phyloP scores from a whole-genome alignment of 2,329 filamentous ascomycete species.

The Conoideocrella luteorostrata region DNA sequence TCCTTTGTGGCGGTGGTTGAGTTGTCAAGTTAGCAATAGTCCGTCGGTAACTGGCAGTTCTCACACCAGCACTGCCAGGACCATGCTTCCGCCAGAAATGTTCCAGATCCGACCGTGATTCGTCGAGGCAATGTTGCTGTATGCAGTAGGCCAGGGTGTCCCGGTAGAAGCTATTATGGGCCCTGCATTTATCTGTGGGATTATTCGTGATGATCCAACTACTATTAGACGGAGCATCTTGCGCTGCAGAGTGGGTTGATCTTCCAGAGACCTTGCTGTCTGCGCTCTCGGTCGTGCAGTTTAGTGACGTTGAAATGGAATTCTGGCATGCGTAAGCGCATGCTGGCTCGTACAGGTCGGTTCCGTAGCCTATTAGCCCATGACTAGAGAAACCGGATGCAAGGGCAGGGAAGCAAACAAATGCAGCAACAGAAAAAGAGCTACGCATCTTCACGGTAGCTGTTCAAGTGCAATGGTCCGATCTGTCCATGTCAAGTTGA shows the following conservation, averaged over 20 bases:
- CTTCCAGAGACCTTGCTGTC: too few species aligned
- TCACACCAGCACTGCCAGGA: background rate
- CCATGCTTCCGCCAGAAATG: background rate
- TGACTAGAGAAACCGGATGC: background rate
- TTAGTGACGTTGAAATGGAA: slow-evolving; percentile 15
- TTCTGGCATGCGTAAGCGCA: slow-evolving; percentile 24
- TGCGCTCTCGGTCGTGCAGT: slow-evolving; percentile 13
- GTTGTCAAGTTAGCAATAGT: background rate
- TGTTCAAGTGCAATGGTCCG: background rate
- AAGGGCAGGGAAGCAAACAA: too few species aligned
- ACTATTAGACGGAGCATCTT: background rate
- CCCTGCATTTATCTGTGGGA: background rate
- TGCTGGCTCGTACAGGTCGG: slow-evolving; percentile 18
- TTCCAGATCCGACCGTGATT: background rate
- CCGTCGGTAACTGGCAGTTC: background rate
- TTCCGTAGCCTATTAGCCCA: slow-evolving; percentile 14
- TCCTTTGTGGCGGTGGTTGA: background rate
- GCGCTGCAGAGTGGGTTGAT: too few species aligned
- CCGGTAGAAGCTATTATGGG: background rate
- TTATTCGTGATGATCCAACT: background rate
- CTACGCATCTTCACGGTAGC: background rate
- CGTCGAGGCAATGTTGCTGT: background rate
- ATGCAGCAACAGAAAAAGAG: background rate
- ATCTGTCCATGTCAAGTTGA: too few species aligned
- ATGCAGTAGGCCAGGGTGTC: background rate